phyloP scores from a whole-genome alignment of 2,329 filamentous ascomycete genomes.

The Paecilomyces fulvus region DNA sequence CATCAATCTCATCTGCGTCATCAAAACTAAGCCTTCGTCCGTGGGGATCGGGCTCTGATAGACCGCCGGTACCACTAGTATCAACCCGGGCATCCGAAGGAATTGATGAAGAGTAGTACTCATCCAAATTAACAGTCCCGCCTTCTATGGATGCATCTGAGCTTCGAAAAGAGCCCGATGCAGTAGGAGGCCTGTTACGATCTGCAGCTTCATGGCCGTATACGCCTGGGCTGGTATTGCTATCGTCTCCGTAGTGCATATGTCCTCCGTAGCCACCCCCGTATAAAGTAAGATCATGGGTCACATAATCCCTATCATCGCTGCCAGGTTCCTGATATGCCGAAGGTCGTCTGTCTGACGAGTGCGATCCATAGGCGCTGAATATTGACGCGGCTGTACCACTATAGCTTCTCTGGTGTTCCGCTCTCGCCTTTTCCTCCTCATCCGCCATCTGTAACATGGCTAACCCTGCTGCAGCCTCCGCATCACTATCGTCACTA shows the following conservation, averaged over 20 bases:
- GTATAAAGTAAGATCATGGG: constrained; percentile 65
- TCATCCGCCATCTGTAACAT: constrained; percentile 79
- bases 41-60: constrained; percentile 62
- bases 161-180: constrained; percentile 20
- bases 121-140: constrained; percentile 19
- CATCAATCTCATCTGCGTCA: constrained; percentile 79
- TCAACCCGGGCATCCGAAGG: constrained; percentile 64
- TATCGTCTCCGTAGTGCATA: constrained; percentile 52
- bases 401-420: constrained; percentile 42
- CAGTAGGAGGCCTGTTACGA: constrained; percentile 10
- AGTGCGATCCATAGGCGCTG: constrained; percentile 31
- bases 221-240: constrained; percentile 14
- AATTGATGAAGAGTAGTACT: constrained; percentile 35
- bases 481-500: constrained; percentile 75
- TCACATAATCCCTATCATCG: constrained; percentile 61
- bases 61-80: constrained; percentile 79
- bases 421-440: constrained; percentile 54
- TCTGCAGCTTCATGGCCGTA: constrained; percentile 10
- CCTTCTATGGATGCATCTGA: constrained; percentile 18
- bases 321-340: constrained; percentile 40
- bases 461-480: constrained; percentile 73
- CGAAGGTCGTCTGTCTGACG: constrained; percentile 22
- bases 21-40: constrained; percentile 75
- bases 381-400: constrained; percentile 47
- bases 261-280: constrained; percentile 62